These are phyloP conservation scores for Ceriops tagal DNA, from an alignment of 345 rosid genomes.

Conservation along the genomic window DNA sequence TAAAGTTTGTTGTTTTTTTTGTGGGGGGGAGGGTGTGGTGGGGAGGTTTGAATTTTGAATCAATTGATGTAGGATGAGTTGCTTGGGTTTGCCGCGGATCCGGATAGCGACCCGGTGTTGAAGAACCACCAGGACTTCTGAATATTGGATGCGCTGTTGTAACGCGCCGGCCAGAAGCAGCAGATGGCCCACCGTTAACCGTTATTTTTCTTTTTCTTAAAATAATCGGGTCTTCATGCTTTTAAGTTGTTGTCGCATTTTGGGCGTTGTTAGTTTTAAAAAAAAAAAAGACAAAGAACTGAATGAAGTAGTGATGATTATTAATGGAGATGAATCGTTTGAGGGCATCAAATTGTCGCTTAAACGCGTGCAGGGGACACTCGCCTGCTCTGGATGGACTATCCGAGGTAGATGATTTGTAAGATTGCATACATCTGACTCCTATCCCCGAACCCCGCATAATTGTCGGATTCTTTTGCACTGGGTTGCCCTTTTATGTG, in stretches of 20 bases:
- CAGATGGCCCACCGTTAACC: conserved; percentile 37
- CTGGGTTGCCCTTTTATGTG: not conserved
- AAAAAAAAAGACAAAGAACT: too few relatives aligned
- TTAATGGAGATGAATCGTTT: not conserved
- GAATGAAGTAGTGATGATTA: too few relatives aligned
- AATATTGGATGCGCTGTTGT: conserved; percentile 64
- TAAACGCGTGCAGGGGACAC: too few relatives aligned
- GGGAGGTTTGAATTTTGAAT: not conserved
- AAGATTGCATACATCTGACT: not conserved
- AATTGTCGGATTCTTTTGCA: not conserved
- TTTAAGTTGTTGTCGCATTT: not conserved
- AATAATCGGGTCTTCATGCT: not conserved
- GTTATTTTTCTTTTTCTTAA: not conserved
- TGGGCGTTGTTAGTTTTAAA: not conserved
- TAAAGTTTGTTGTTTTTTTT: not conserved
- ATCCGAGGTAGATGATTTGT: too few relatives aligned
- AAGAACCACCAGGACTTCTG: conserved; percentile 36
- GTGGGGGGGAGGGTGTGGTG: too few relatives aligned
- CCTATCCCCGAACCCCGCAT: too few relatives aligned
- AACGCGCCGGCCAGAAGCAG: conserved; percentile 72
- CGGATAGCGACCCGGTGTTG: conserved; percentile 59
- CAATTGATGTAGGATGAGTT: conserved; percentile 64
- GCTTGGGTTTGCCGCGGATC: conserved; percentile 76
- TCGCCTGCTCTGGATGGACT: too few relatives aligned
- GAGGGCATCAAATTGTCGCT: not conserved